Evolutionary conservation across 345 rosid species (phyloP).

Genomic region (Camelina sativa): DNA sequence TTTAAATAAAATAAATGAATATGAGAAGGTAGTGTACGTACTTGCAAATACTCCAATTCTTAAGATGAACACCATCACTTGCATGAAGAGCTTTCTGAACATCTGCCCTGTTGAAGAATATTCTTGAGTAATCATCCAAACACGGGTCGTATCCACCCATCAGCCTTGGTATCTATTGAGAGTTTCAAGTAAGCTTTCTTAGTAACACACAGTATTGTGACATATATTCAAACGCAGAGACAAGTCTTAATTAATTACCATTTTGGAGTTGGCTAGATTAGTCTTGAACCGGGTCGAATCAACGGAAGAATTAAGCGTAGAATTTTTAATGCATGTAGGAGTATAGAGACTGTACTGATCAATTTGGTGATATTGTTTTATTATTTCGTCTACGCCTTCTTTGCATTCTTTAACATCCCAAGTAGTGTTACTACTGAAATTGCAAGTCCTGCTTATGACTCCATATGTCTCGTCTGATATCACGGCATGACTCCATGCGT

Average conservation of each 20-base stretch:
- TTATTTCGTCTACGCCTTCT: slow-evolving; percentile 59
- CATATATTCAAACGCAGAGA: neutral
- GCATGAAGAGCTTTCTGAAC: slow-evolving; percentile 91
- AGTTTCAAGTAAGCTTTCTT: slow-evolving; percentile 1
- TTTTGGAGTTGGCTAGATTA: slow-evolving; percentile 48
- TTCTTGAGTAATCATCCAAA: slow-evolving; percentile 66
- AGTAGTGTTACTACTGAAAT: slow-evolving; percentile 62
- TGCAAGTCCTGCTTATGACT: slow-evolving; percentile 55
- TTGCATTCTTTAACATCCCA: slow-evolving; percentile 65
- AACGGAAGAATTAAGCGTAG: slow-evolving; percentile 25
- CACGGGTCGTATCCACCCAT: slow-evolving; percentile 92
- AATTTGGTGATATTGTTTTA: slow-evolving; percentile 71
- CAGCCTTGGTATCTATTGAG: slow-evolving; percentile 71
- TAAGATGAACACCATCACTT: slow-evolving; percentile 57
- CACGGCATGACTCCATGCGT: slow-evolving; percentile 96
- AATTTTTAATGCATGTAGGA: slow-evolving; percentile 50
- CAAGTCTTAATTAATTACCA: slow-evolving; percentile 46
- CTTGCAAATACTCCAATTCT: slow-evolving; percentile 95
- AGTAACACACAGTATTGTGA: neutral
- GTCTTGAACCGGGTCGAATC: slow-evolving; percentile 44
- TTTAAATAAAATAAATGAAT: neutral
- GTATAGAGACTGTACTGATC: slow-evolving; percentile 87
- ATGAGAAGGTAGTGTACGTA: slow-evolving; percentile 41
- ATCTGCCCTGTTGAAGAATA: slow-evolving; percentile 76
- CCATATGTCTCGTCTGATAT: slow-evolving; percentile 82